Conservation (phyloP, 1,284 basidiomycete genomes). For the Moesziomyces parantarcticus region DNA sequence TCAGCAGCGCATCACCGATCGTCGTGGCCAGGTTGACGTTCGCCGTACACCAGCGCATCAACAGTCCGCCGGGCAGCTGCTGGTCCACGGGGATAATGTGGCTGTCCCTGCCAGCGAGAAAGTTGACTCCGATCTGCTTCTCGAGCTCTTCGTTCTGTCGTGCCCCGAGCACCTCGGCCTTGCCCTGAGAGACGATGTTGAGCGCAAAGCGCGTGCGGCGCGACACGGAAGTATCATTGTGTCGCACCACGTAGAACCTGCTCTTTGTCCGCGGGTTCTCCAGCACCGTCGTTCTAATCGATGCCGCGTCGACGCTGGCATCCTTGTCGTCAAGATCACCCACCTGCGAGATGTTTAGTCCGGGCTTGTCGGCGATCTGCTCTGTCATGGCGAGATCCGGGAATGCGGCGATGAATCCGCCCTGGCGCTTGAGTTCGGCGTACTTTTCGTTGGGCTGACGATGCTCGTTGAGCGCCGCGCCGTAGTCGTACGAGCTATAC, state of each 20-base stretch:
- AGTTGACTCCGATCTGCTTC: slow-evolving; percentile 9
- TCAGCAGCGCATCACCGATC: slow-evolving; percentile 16
- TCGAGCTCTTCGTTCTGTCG: neutral
- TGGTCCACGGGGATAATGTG: slow-evolving; percentile 43
- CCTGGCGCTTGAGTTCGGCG: slow-evolving; percentile 50
- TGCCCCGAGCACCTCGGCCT: slow-evolving; percentile 16
- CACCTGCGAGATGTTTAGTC: slow-evolving; percentile 24
- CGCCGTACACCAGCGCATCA: slow-evolving; percentile 72
- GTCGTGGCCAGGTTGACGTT: slow-evolving; percentile 70
- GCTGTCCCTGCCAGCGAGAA: slow-evolving; percentile 38
- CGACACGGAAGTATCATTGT: slow-evolving; percentile 67
- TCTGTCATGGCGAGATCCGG: slow-evolving; percentile 50
- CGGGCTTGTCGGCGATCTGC: slow-evolving; percentile 24
- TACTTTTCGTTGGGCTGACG: slow-evolving; percentile 48
- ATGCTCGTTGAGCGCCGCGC: slow-evolving; percentile 48
- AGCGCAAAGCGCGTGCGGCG: slow-evolving; percentile 20
- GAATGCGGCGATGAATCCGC: slow-evolving; percentile 39
- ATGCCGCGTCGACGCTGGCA: slow-evolving; percentile 1
- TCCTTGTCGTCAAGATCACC: slow-evolving; percentile 10
- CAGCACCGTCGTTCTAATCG: slow-evolving; percentile 35
- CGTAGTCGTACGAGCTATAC: slow-evolving; percentile 69
- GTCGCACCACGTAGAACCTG: slow-evolving; percentile 78
- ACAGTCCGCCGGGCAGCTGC: slow-evolving; percentile 50
- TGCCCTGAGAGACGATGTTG: slow-evolving; percentile 38
- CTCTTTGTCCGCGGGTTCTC: slow-evolving; percentile 35